Evolutionary conservation across 768 basidiomycete species (phyloP).

Genomic region (Cytidiella melzeri): DNA sequence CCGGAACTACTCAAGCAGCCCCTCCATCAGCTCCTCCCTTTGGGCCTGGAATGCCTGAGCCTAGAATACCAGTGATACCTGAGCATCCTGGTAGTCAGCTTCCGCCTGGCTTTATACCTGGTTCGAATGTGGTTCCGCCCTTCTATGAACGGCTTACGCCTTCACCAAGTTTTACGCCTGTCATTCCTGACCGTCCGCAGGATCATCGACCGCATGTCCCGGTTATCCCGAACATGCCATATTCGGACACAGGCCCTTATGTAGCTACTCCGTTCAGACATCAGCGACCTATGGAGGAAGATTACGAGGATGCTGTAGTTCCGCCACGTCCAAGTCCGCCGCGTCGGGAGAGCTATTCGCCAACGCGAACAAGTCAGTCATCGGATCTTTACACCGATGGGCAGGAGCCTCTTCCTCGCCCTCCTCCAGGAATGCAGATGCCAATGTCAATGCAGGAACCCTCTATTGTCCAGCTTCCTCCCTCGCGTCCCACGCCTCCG

Average conservation of each 20-base stretch:
- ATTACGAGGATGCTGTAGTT: slow-evolving; percentile 3
- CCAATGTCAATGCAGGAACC: too few relatives aligned
- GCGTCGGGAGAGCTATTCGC: not conserved
- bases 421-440: too few relatives aligned
- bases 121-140: not conserved
- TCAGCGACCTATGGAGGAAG: not conserved
- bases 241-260: not conserved
- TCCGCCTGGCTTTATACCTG: slow-evolving; percentile 7
- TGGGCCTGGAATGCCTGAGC: not conserved
- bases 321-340: not conserved
- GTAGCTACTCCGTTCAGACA: not conserved
- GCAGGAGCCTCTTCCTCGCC: too few relatives aligned
- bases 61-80: slow-evolving; percentile 1
- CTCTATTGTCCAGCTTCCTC: too few relatives aligned
- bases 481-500: too few relatives aligned
- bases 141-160: not conserved
- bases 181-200: slow-evolving; percentile 2
- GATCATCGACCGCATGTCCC: not conserved
- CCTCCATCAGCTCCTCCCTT: not conserved
- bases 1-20: not conserved
- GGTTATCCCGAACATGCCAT: slow-evolving; percentile 2
- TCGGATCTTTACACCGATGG: not conserved
- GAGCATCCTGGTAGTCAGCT: not conserved
- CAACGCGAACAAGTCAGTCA: not conserved
- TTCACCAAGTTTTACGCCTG: not conserved